phyloP scores from a whole-genome alignment of 179 eudicot genomes.

The Sideroxylon spinosum region DNA sequence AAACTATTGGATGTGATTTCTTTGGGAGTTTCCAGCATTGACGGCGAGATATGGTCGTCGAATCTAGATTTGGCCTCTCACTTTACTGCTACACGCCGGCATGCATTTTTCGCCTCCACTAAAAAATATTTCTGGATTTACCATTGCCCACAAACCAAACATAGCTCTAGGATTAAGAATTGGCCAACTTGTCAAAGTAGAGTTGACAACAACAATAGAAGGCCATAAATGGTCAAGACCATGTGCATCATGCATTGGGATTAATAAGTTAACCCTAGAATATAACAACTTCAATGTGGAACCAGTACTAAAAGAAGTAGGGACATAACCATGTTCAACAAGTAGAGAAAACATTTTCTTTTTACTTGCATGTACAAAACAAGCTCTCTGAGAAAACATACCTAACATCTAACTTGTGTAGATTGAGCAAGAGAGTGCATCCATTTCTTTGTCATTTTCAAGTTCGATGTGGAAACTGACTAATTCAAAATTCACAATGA shows the following conservation, averaged over 20 bases:
- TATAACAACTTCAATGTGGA: background rate
- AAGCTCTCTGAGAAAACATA: constrained; percentile 28
- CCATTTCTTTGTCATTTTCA: constrained; percentile 50
- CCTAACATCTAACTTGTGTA: constrained; percentile 49
- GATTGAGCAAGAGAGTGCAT: constrained; percentile 38
- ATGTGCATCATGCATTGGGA: background rate
- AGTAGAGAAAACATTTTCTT: background rate
- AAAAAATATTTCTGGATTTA: too few species aligned
- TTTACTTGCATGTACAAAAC: background rate
- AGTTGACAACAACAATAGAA: background rate
- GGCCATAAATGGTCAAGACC: background rate
- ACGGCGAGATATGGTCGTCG: too few species aligned
- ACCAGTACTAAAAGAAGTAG: background rate
- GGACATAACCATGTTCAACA: background rate
- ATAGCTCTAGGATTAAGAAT: background rate
- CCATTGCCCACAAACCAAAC: too few species aligned
- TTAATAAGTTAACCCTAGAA: background rate
- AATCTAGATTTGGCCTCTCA: too few species aligned
- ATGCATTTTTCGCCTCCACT: too few species aligned
- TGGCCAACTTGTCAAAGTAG: background rate
- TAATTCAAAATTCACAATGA: constrained; percentile 41
- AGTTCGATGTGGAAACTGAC: constrained; percentile 50
- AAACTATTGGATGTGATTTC: too few species aligned
- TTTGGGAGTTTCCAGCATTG: too few species aligned
- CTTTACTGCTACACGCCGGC: too few species aligned